phyloP scores from a whole-genome alignment of 345 rosid species.

The Turritis glabra region DNA sequence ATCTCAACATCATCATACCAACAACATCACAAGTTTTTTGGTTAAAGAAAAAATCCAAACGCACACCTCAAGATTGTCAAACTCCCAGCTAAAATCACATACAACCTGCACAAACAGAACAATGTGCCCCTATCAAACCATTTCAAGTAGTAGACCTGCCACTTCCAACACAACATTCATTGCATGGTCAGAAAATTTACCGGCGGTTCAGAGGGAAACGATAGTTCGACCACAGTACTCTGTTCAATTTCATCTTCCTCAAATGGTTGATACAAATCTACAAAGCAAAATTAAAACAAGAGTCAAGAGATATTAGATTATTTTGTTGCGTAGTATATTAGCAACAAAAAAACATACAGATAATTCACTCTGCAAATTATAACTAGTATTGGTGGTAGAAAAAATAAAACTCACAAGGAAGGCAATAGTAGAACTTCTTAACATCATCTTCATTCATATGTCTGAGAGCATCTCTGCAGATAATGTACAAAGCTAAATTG shows the following conservation, averaged over 20 bases:
- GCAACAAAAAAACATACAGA: neutral
- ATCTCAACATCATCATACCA: neutral
- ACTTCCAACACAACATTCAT: neutral
- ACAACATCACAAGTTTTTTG: too few relatives aligned
- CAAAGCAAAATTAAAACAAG: slow-evolving; percentile 10
- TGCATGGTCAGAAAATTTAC: slow-evolving; percentile 47
- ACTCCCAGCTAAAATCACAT: slow-evolving; percentile 88
- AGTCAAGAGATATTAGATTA: neutral
- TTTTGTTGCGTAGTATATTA: neutral
- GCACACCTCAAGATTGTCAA: slow-evolving; percentile 77
- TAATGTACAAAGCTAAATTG: neutral
- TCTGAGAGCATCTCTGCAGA: neutral
- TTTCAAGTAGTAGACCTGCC: too few relatives aligned
- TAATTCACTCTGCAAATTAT: neutral
- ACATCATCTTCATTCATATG: neutral
- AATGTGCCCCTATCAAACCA: too few relatives aligned
- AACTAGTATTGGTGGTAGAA: neutral
- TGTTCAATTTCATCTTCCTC: slow-evolving; percentile 84
- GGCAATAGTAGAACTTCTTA: neutral
- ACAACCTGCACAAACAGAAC: slow-evolving; percentile 57
- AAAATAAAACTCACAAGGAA: neutral
- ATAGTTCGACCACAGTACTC: slow-evolving; percentile 69
- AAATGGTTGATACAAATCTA: slow-evolving; percentile 86
- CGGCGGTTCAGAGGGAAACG: slow-evolving; percentile 78
- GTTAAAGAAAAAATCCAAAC: slow-evolving; percentile 9